Percentiles rank a stretch among this genome's conserved stretches.
Conservation (phyloP, 2,329 filamentous ascomycete genomes). For the Knufia fluminis region DNA sequence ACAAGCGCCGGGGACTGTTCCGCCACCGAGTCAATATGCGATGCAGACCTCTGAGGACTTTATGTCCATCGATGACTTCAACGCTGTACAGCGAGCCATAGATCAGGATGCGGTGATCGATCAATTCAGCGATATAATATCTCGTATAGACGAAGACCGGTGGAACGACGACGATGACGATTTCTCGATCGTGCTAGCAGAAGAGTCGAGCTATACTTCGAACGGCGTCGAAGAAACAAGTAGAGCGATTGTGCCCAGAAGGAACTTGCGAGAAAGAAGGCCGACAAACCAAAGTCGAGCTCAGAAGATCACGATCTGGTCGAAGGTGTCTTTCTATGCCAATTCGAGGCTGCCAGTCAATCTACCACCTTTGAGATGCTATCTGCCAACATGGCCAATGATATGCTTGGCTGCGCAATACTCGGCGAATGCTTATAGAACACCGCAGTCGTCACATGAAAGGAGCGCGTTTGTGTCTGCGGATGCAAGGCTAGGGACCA, state of each 20-base stretch:
- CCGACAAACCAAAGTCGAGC: constrained; percentile 21
- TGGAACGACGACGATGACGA: constrained; percentile 8
- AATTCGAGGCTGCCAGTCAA: constrained; percentile 65
- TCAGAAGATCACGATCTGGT: constrained; percentile 48
- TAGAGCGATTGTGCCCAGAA: constrained; percentile 25
- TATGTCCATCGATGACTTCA: not conserved
- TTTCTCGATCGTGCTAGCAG: constrained; percentile 3
- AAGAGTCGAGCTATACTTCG: not conserved
- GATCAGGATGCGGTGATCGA: constrained; percentile 3
- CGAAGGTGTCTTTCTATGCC: constrained; percentile 68
- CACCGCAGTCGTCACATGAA: constrained; percentile 50
- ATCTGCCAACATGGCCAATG: constrained; percentile 66
- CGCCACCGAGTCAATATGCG: not conserved
- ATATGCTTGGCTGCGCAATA: constrained; percentile 71
- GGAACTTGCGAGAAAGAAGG: constrained; percentile 26
- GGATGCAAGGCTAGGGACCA: constrained; percentile 65
- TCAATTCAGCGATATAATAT: constrained; percentile 8
- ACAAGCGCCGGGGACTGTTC: not conserved
- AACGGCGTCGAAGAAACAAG: not conserved
- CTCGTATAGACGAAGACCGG: constrained; percentile 7
- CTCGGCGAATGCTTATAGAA: constrained; percentile 63
- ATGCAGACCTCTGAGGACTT: not conserved
- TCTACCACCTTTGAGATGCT: constrained; percentile 59
- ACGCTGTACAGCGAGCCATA: not conserved
- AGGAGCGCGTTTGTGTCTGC: constrained; percentile 60